These are phyloP conservation scores for Suillus ampliporus DNA, from an alignment of 768 basidiomycete species.

Conservation along the genomic window DNA sequence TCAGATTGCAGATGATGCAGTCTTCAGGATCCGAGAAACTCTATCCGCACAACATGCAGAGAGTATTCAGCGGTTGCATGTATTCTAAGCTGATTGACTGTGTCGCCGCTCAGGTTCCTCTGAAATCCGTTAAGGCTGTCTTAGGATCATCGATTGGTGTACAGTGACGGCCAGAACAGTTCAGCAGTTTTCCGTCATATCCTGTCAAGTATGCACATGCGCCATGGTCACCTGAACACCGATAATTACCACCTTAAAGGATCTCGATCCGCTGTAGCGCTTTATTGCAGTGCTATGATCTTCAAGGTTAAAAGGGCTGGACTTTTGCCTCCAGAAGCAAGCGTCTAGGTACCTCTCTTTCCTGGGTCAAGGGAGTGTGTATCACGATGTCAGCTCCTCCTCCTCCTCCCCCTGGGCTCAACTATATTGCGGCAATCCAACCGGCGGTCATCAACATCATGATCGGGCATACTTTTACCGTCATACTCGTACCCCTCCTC, in stretches of 20 bases:
- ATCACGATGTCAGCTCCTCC: background rate
- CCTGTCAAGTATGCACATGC: background rate
- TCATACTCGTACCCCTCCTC: constrained; percentile 37
- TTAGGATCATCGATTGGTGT: background rate
- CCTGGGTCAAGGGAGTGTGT: background rate
- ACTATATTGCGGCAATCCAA: constrained; percentile 18
- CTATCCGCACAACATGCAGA: background rate
- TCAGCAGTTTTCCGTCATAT: background rate
- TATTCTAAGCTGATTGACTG: background rate
- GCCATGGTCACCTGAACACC: background rate
- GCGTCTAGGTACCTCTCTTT: background rate
- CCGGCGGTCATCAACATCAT: constrained; percentile 31
- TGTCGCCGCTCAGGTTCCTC: background rate
- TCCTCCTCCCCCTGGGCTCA: constrained; percentile 1
- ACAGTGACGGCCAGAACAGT: too few species aligned
- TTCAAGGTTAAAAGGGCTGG: background rate
- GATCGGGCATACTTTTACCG: constrained; percentile 36
- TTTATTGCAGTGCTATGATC: background rate
- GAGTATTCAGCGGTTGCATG: background rate
- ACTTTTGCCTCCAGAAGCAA: background rate
- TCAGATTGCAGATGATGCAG: too few species aligned
- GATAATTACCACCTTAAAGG: background rate
- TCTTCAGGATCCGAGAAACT: background rate
- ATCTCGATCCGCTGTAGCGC: background rate
- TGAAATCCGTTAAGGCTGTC: background rate